These are phyloP conservation scores for Fragaria vesca DNA, from an alignment of 306 rosid species.

Conservation along the genomic window DNA sequence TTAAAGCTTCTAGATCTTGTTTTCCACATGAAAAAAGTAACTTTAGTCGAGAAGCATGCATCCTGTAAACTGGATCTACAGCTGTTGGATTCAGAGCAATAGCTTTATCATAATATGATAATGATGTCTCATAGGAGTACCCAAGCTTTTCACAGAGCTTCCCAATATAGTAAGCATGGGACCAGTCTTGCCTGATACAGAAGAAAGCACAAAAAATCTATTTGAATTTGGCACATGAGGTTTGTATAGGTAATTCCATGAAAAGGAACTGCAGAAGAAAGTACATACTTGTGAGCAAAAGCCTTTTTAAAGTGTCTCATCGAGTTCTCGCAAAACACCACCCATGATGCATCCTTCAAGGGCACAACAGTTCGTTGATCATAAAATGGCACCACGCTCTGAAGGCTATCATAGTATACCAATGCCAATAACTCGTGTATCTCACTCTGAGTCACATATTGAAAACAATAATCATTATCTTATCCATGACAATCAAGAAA, in stretches of 20 bases:
- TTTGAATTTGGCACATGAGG: not conserved
- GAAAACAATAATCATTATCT: conserved; percentile 13
- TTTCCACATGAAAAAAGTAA: conserved; percentile 61
- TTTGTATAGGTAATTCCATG: conserved; percentile 4
- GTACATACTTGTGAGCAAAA: conserved; percentile 62
- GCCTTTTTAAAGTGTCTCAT: conserved; percentile 97
- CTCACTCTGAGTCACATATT: conserved; percentile 62
- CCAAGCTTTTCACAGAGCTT: conserved; percentile 92
- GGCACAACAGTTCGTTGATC: conserved; percentile 90
- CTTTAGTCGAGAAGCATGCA: conserved; percentile 98
- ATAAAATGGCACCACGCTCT: conserved; percentile 92
- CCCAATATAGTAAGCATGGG: conserved; percentile 92
- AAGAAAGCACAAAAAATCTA: conserved; percentile 24
- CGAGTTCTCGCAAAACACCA: conserved; percentile 75
- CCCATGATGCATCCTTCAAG: conserved; percentile 77
- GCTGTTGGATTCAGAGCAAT: conserved; percentile 80
- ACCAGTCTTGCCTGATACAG: conserved; percentile 84
- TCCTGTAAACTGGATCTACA: conserved; percentile 94
- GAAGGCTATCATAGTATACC: conserved; percentile 98
- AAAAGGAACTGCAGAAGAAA: conserved; percentile 21
- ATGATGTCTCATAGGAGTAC: conserved; percentile 60
- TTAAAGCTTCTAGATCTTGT: conserved; percentile 61
- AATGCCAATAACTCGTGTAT: conserved; percentile 92
- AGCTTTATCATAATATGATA: conserved; percentile 81
- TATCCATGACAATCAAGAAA: conserved; percentile 20